These are phyloP conservation scores for Saturnispora halmiae DNA, from an alignment of 805 yeast genomes.

Conservation along the genomic window DNA sequence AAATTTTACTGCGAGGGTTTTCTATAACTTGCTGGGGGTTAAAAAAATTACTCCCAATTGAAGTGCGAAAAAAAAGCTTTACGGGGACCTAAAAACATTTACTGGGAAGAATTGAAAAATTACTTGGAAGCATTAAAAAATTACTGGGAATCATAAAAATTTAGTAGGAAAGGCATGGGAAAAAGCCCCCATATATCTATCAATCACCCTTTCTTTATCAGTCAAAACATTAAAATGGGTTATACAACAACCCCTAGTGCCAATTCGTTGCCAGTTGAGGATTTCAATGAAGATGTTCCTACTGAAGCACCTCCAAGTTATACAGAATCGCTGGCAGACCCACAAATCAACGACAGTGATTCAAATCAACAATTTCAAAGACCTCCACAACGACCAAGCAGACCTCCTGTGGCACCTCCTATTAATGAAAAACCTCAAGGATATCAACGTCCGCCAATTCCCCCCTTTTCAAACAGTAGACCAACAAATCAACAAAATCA, in stretches of 20 bases:
- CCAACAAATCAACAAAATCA: conserved; percentile 1
- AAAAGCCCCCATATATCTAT: too few species aligned
- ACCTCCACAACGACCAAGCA: conserved; percentile 7
- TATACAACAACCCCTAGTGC: conserved; percentile 8
- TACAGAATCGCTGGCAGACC: conserved; percentile 30
- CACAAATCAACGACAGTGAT: conserved; percentile 12
- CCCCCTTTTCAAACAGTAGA: too few species aligned
- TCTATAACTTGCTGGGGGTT: not conserved
- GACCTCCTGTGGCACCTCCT: conserved; percentile 4
- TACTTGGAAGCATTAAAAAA: too few species aligned
- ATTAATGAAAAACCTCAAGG: conserved; percentile 2
- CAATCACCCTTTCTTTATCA: not conserved
- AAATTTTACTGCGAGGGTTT: too few species aligned
- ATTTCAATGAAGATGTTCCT: conserved; percentile 14
- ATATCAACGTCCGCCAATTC: not conserved
- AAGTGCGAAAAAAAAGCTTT: too few species aligned
- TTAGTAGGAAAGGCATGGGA: too few species aligned
- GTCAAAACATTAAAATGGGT: not conserved
- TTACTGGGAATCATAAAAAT: too few species aligned
- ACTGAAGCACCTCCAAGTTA: conserved; percentile 38
- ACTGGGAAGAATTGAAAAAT: too few species aligned
- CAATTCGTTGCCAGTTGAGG: conserved; percentile 9
- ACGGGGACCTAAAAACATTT: too few species aligned
- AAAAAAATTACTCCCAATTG: too few species aligned
- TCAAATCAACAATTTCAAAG: conserved; percentile 13